Conservation (phyloP, 192 early-diverging fungal genomes). For the Coemansia sp. region DNA sequence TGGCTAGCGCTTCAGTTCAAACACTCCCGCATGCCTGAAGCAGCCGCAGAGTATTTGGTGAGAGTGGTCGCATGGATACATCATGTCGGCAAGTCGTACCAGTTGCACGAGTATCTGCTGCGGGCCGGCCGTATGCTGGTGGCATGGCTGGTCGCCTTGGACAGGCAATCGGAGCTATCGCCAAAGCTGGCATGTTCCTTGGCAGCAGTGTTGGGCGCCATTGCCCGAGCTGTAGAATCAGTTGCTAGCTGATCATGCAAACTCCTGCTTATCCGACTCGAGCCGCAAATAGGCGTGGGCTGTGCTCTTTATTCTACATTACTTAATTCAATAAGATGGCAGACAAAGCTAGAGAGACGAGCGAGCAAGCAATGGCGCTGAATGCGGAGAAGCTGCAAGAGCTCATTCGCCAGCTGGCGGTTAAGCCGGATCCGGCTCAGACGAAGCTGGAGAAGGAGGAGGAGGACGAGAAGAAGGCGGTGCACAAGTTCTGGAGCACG, state of each 20-base stretch:
- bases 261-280: no score
- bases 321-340: neutral
- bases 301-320: no score
- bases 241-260: no score
- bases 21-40: conserved; percentile 31
- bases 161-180: conserved; percentile 26
- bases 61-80: conserved; percentile 6
- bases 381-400: conserved; percentile 30
- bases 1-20: conserved; percentile 36
- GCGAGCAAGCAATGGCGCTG: conserved; percentile 9
- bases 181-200: conserved; percentile 19
- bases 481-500: conserved; percentile 94
- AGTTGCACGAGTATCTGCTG: conserved; percentile 11
- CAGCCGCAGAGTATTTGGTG: conserved; percentile 6
- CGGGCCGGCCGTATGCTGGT: neutral
- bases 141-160: conserved; percentile 23
- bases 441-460: conserved; percentile 42
- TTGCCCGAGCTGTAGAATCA: conserved; percentile 19
- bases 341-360: neutral
- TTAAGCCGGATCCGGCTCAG: conserved; percentile 15
- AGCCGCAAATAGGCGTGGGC: no score
- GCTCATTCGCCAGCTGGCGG: conserved; percentile 29
- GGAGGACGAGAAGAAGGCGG: conserved; percentile 27
- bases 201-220: conserved; percentile 25
- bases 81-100: neutral